Base-by-base conservation (phyloP, 495 filamentous ascomycete species). In the Podospora fimiseda region DNA sequence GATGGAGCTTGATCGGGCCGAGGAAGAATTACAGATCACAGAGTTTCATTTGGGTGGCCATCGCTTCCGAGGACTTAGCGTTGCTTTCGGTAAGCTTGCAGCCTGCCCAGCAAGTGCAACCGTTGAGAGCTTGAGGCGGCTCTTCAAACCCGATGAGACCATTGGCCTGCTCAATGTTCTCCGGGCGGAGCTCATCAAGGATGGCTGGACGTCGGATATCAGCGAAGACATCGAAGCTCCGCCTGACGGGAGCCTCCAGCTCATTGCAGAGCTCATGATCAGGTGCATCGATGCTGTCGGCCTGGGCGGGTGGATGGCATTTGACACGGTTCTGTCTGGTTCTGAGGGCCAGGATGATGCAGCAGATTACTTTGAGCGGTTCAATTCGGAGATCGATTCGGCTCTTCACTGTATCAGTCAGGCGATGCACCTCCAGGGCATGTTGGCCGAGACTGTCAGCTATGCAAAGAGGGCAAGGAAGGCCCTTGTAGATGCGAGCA, bases 231-330 rank as follows among this genome's bases (percentile, higher is more conserved):
- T 74, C 1, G 79, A 82, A 63, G 62, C 77, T 46, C 67, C 80
- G 57, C 74, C 74, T 18, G 74, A 80, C 36, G 78, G 71, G 9
- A 80, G 79, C 62, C 78, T 80, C 45, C 67, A 70, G 46, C 72
- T 79, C 38, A 81, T 89, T 51, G 76, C 79, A 24, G 78, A 83
- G 48, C 70, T 94, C 7, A 76, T 95, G 30, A 86, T 80, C 60
- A 82, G 84, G 56, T 83, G 87, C 38, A 75, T 95, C 9, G 90
- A 96, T 70, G 83, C 88, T 9, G 79, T 95, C n/a, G 89, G 90
- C 9, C 76, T 87, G 15, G 84, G 79, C 11, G 88, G 89, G 23
- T 96, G 88, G 87, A 80, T 95, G 47, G 72, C 82, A 6, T 82
- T 81, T 33, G 75, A 78, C 23, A 66, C 75, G 3, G 67, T 75